Evolutionary conservation across 2,329 filamentous ascomycete genomes (phyloP).

Genomic region (Scorias spongiosa): DNA sequence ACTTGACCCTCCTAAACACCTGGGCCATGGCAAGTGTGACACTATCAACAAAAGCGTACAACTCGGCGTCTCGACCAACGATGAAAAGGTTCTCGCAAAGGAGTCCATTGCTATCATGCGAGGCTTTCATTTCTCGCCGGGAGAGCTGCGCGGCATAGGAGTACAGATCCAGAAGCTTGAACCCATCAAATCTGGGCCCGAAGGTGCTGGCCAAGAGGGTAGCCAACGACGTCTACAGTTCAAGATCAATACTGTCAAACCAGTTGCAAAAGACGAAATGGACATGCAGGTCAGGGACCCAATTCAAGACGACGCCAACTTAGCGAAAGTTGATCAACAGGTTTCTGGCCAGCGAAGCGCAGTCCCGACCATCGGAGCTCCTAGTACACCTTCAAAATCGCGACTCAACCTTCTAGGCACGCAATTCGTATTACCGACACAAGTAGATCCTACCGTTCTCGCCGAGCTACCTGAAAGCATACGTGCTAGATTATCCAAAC

Average conservation of each 20-base stretch:
- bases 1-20: slow-evolving; percentile 77
- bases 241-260: slow-evolving; percentile 35
- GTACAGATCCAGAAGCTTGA: slow-evolving; percentile 91
- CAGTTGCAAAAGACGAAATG: slow-evolving; percentile 6
- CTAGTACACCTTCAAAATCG: slow-evolving; percentile 39
- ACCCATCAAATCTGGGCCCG: slow-evolving; percentile 46
- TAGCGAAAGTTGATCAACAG: slow-evolving; percentile 16
- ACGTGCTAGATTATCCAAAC: slow-evolving; percentile 52
- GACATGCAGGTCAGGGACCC: slow-evolving; percentile 17
- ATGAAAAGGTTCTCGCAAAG: slow-evolving; percentile 53
- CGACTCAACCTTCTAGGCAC: slow-evolving; percentile 70
- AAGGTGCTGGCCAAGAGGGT: slow-evolving; percentile 40
- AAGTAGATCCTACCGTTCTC: slow-evolving; percentile 67
- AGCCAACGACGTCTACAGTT: slow-evolving; percentile 73
- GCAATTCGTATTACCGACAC: slow-evolving; percentile 78
- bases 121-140: slow-evolving; percentile 69
- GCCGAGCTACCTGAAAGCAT: slow-evolving; percentile 77
- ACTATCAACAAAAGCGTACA: slow-evolving; percentile 75
- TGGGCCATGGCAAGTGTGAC: slow-evolving; percentile 92
- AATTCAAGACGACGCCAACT: slow-evolving; percentile 30
- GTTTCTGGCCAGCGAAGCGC: slow-evolving; percentile 18
- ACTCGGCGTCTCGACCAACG: slow-evolving; percentile 74
- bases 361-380: slow-evolving; percentile 2
- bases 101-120: slow-evolving; percentile 76
- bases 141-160: slow-evolving; percentile 82